Evolutionary conservation across 352 stramenopile species (phyloP).

Genomic region (Halophytophthora polymorphica): DNA sequence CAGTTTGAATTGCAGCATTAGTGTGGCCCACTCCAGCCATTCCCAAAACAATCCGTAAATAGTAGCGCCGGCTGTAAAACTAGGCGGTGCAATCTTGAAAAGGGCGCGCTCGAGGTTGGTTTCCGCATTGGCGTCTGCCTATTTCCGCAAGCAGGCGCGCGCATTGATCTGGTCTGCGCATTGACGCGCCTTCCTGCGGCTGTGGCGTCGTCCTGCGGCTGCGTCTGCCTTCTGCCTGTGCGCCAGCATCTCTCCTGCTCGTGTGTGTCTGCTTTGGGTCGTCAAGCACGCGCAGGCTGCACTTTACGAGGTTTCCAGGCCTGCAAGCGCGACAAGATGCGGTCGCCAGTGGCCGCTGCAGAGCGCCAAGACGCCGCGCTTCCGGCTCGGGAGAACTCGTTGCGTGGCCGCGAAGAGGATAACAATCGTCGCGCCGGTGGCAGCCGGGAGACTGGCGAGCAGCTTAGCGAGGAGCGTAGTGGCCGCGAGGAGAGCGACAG

Average conservation of each 20-base stretch:
- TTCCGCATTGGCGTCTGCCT: conserved; percentile 5
- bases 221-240: background rate
- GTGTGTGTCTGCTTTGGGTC: too few species aligned
- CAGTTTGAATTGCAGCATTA: background rate
- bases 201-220: background rate
- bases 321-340: conserved; percentile 7
- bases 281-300: too few species aligned
- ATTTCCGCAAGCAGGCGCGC: too few species aligned
- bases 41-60: too few species aligned
- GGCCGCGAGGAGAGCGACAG: conserved; percentile 15
- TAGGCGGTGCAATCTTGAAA: conserved; percentile 19
- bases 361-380: background rate
- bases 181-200: background rate
- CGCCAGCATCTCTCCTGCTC: too few species aligned
- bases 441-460: background rate
- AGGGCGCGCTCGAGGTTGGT: conserved; percentile 10
- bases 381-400: background rate
- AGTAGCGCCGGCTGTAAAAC: conserved; percentile 2
- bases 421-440: background rate
- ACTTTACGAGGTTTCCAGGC: background rate
- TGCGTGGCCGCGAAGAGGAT: conserved; percentile 14
- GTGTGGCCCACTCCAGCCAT: background rate
- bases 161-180: too few species aligned
- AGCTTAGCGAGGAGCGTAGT: conserved; percentile 5
- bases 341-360: conserved; percentile 3